These are phyloP conservation scores for Colletotrichum coccodes DNA, from an alignment of 2,329 filamentous ascomycete species.

Conservation along the genomic window DNA sequence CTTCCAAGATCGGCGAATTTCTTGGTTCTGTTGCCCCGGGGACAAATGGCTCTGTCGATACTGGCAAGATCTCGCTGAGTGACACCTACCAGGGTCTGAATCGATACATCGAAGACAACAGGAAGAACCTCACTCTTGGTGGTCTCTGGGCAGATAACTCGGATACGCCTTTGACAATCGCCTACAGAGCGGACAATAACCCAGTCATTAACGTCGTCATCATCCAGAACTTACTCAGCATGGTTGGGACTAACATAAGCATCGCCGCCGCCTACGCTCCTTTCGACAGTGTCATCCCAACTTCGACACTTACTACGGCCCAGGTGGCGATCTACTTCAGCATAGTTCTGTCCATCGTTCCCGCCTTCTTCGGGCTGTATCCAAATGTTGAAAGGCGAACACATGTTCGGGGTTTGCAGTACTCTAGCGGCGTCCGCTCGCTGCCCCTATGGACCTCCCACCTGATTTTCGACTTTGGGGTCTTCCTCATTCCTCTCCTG, in stretches of 20 bases:
- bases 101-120: slow-evolving; percentile 68
- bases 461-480: slow-evolving; percentile 79
- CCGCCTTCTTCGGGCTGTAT: slow-evolving; percentile 89
- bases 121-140: slow-evolving; percentile 76
- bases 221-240: slow-evolving; percentile 74
- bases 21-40: slow-evolving; percentile 23
- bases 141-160: slow-evolving; percentile 79
- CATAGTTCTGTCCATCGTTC: slow-evolving; percentile 80
- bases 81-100: slow-evolving; percentile 73
- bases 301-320: slow-evolving; percentile 73
- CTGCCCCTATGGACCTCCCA: slow-evolving; percentile 89
- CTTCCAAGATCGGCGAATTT: slow-evolving; percentile 19
- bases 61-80: slow-evolving; percentile 31
- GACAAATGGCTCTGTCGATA: not conserved
- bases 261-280: slow-evolving; percentile 78
- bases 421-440: slow-evolving; percentile 88
- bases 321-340: slow-evolving; percentile 88
- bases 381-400: slow-evolving; percentile 82
- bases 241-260: slow-evolving; percentile 71
- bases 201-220: slow-evolving; percentile 66
- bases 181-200: slow-evolving; percentile 74
- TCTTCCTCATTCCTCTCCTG: slow-evolving; percentile 76
- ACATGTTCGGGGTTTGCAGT: slow-evolving; percentile 86
- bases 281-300: slow-evolving; percentile 77
- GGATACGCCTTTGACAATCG: slow-evolving; percentile 71